Conservation (phyloP, 495 filamentous ascomycete species). For the Penicillium flavigenum region DNA sequence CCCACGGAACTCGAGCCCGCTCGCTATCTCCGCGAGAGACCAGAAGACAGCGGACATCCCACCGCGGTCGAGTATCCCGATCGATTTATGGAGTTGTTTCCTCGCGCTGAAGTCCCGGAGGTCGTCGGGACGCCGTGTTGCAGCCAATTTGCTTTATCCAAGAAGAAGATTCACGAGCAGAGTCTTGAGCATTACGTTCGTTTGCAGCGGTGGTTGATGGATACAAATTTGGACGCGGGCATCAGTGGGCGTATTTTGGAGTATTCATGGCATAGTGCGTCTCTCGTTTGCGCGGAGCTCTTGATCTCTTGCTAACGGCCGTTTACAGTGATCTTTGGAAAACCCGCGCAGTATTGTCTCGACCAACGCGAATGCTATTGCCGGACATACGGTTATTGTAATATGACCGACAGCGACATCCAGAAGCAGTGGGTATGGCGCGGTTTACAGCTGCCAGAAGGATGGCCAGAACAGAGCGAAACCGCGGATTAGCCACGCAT, state of each 20-base stretch:
- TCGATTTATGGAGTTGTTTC: slow-evolving; percentile 44
- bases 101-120: slow-evolving; percentile 28
- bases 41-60: slow-evolving; percentile 19
- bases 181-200: slow-evolving; percentile 51
- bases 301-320: not conserved
- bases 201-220: slow-evolving; percentile 58
- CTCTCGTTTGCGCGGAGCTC: not conserved
- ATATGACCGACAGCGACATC: slow-evolving; percentile 23
- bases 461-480: slow-evolving; percentile 21
- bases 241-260: slow-evolving; percentile 64
- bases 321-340: slow-evolving; percentile 30
- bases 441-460: slow-evolving; percentile 20
- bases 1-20: slow-evolving; percentile 33
- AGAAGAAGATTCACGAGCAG: slow-evolving; percentile 46
- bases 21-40: slow-evolving; percentile 26
- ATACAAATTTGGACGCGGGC: slow-evolving; percentile 53
- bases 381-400: slow-evolving; percentile 37
- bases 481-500: not conserved
- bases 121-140: slow-evolving; percentile 55
- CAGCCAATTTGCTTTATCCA: slow-evolving; percentile 66
- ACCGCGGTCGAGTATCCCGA: slow-evolving; percentile 26
- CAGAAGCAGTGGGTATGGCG: slow-evolving; percentile 28
- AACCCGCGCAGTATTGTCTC: slow-evolving; percentile 33
- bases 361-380: slow-evolving; percentile 41
- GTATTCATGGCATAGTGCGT: slow-evolving; percentile 65